A percentile compares a stretch with the other conserved stretches of the same genome.
phyloP scores from a whole-genome alignment of 2,329 filamentous ascomycete species.

The Colletotrichum siamense region DNA sequence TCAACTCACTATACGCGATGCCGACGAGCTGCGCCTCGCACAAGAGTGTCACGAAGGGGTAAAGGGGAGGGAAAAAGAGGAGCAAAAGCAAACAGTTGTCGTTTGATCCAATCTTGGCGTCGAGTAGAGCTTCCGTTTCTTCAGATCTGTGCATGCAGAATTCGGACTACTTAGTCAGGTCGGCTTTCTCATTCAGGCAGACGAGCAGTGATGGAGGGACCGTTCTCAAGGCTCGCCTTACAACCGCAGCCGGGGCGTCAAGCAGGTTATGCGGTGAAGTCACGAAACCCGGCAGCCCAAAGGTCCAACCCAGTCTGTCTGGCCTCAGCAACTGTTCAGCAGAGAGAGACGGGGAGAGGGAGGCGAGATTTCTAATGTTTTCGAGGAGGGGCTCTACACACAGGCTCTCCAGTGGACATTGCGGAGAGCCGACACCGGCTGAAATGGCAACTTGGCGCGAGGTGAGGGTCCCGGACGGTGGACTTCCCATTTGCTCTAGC shows the following conservation, averaged over 20 bases:
- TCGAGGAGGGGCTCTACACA: background rate
- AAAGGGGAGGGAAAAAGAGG: background rate
- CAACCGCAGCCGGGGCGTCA: background rate
- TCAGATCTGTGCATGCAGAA: background rate
- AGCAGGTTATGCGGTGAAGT: slow-evolving; percentile 5
- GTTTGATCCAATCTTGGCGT: slow-evolving; percentile 19
- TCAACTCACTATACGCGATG: background rate
- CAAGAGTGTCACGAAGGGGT: background rate
- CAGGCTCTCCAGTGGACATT: background rate
- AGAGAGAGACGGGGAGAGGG: background rate
- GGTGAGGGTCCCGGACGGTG: background rate
- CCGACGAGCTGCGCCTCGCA: background rate
- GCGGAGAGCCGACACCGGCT: slow-evolving; percentile 10
- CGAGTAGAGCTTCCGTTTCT: slow-evolving; percentile 6
- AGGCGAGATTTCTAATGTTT: background rate
- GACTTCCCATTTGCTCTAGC: background rate
- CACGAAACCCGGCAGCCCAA: background rate
- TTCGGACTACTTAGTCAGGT: slow-evolving; percentile 17
- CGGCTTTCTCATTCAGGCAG: background rate
- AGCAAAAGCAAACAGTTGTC: slow-evolving; percentile 5
- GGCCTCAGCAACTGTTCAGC: background rate
- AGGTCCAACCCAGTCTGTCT: background rate
- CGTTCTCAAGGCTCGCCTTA: background rate
- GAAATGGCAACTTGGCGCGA: slow-evolving; percentile 8
- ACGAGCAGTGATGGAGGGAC: background rate